Evolutionary conservation across 129 eudicot genomes (phyloP).

Genomic region (Scalesia atractyloides): DNA sequence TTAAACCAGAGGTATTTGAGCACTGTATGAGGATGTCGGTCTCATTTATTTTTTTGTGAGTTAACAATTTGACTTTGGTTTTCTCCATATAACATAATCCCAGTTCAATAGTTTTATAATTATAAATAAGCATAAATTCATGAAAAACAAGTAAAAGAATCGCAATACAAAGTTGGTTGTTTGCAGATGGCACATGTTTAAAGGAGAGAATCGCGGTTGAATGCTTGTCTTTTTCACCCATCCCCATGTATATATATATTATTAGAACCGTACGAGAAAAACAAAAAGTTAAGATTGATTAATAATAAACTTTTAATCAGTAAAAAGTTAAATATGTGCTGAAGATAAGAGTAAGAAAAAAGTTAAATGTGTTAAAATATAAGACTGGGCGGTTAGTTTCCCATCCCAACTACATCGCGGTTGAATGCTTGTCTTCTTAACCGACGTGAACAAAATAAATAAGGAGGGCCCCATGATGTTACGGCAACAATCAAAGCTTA

Average conservation of each 20-base stretch:
- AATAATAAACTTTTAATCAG: too few species aligned
- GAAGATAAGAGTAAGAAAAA: too few species aligned
- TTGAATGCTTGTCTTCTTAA: too few species aligned
- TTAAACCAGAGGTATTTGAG: slow-evolving; percentile 18
- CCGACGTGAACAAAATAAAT: too few species aligned
- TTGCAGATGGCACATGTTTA: slow-evolving; percentile 30
- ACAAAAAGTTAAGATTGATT: too few species aligned
- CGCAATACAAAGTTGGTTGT: not conserved
- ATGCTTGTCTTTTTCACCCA: slow-evolving; percentile 38
- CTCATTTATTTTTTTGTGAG: slow-evolving; percentile 2
- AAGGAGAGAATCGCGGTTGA: slow-evolving; percentile 43
- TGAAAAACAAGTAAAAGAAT: slow-evolving; percentile 6
- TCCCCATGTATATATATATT: slow-evolving; percentile 20
- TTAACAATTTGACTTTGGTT: slow-evolving; percentile 9
- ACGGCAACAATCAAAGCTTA: too few species aligned
- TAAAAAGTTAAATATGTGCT: too few species aligned
- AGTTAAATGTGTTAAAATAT: too few species aligned
- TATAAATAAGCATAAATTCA: not conserved
- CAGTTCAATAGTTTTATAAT: not conserved
- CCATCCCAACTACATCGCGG: too few species aligned
- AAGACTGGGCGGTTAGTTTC: too few species aligned
- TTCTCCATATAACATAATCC: slow-evolving; percentile 7
- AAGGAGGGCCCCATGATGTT: too few species aligned
- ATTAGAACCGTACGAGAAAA: not conserved
- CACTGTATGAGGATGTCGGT: slow-evolving; percentile 30